phyloP scores from a whole-genome alignment of 2,329 filamentous ascomycete species.

The Paramyrothecium sp. region DNA sequence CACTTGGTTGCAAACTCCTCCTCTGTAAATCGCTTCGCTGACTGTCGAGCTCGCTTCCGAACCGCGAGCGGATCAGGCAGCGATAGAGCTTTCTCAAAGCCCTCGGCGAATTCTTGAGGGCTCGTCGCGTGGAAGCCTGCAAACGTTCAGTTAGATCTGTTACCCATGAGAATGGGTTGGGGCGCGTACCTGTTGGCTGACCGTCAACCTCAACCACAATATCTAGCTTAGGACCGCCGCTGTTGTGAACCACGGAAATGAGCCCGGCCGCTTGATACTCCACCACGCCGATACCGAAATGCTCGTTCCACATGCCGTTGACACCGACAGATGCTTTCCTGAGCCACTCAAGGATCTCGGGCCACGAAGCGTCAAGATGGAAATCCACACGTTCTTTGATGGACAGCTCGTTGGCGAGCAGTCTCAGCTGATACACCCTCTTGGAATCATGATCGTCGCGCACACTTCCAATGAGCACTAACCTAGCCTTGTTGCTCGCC shows the following conservation, averaged over 20 bases:
- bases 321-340: conserved; percentile 78
- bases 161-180: background rate
- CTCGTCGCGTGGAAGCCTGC: conserved; percentile 83
- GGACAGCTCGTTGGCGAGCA: conserved; percentile 81
- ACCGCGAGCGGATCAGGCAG: conserved; percentile 73
- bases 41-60: conserved; percentile 71
- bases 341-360: conserved; percentile 79
- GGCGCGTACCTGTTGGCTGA: conserved; percentile 65
- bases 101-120: conserved; percentile 73
- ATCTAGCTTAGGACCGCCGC: conserved; percentile 88
- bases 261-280: conserved; percentile 96
- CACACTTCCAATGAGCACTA: conserved; percentile 91
- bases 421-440: conserved; percentile 81
- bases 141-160: background rate
- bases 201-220: conserved; percentile 84
- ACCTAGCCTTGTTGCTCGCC: conserved; percentile 55
- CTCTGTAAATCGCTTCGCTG: conserved; percentile 83
- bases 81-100: conserved; percentile 74
- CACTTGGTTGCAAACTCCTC: conserved; percentile 80
- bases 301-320: conserved; percentile 99
- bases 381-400: conserved; percentile 86
- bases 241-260: conserved; percentile 90
- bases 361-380: conserved; percentile 86
- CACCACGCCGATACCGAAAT: conserved; percentile 97
- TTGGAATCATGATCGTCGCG: conserved; percentile 78